Evolutionary conservation across 2,329 filamentous ascomycete genomes (phyloP).

Genomic region (Aaosphaeria pasadenensis): DNA sequence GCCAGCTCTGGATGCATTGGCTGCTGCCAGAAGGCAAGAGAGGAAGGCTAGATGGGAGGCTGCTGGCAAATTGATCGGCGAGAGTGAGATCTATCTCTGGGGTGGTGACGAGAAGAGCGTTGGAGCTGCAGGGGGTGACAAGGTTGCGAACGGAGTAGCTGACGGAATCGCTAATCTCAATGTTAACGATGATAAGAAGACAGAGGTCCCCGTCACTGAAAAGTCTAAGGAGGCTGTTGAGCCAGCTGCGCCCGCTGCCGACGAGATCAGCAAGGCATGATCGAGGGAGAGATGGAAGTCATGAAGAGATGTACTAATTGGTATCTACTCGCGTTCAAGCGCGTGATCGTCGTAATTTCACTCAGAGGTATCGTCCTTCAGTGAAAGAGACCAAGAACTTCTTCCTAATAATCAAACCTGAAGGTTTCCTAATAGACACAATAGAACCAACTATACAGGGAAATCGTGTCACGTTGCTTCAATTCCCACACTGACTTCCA

Average conservation of each 20-base stretch:
- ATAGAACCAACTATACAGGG: too few relatives aligned
- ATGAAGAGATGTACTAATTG: too few relatives aligned
- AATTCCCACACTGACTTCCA: neutral
- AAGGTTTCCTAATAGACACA: too few relatives aligned
- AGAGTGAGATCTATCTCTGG: constrained; percentile 82
- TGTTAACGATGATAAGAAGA: constrained; percentile 13
- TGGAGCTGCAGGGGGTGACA: neutral
- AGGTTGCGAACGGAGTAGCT: neutral
- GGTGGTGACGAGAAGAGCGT: constrained; percentile 51
- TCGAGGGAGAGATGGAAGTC: too few relatives aligned
- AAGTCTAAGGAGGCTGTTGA: neutral
- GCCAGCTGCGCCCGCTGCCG: neutral
- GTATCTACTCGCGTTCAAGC: too few relatives aligned
- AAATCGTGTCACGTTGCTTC: too few relatives aligned
- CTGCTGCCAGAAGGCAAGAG: constrained; percentile 61
- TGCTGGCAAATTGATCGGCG: constrained; percentile 77
- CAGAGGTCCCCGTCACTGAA: too few relatives aligned
- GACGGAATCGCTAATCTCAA: constrained; percentile 19
- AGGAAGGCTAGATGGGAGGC: constrained; percentile 71
- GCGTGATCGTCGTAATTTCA: too few relatives aligned
- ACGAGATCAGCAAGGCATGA: neutral
- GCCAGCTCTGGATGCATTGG: constrained; percentile 75
- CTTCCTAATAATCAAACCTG: too few relatives aligned
- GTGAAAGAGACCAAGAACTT: too few relatives aligned
- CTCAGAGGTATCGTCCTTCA: too few relatives aligned